Base-by-base conservation (phyloP, 2,329 filamentous ascomycete genomes). In the Botrytis cinerea region DNA sequence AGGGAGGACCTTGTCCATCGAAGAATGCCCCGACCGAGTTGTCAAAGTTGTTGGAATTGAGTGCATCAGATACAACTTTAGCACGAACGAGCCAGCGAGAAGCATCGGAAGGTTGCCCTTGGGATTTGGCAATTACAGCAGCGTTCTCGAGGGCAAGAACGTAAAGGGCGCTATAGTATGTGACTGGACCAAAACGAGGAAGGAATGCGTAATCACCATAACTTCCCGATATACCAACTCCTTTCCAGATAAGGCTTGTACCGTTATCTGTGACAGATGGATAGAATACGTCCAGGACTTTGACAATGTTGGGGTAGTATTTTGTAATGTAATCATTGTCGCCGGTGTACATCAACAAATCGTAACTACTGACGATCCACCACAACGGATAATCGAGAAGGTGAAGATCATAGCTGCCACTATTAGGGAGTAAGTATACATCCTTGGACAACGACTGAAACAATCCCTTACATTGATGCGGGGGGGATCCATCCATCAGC, bases 121-220 rank as follows among this genome's bases (percentile, higher is more conserved):
- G 75, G 10, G 78, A 77, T 0, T 77, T 77, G 4, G 85, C 85
- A 1, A 87, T 82, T 2, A 81, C 78, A 2, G 85, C 84, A 9
- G 85, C 84, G n/a, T 83, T 81, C 1, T 80, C 77, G 1, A 87
- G 81, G 0, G 86, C 85, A 10, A 84, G 80, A 3, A 86, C 82
- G 72, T 87, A 87, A 4, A 87, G 80, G 0, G 84, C 85, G 73
- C 85, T 88, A 82, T 87, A 87, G 74, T 88, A 88, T 0, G 85
- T 86, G 35, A 86, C 83, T 48, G 84, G 80, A 0, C 86, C 86
- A 35, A 79, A 82, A 6, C 86, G 82, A 1, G 82, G 82, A 1
- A 87, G 78, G 75, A 88, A 88, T 0, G 85, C 86, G 75, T 84
- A 88, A 77, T 88, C 86, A 5, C 86, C 86, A 73, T 86, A 86